Conservation (phyloP, 495 filamentous ascomycete genomes). For the Neurospora intermedia region DNA sequence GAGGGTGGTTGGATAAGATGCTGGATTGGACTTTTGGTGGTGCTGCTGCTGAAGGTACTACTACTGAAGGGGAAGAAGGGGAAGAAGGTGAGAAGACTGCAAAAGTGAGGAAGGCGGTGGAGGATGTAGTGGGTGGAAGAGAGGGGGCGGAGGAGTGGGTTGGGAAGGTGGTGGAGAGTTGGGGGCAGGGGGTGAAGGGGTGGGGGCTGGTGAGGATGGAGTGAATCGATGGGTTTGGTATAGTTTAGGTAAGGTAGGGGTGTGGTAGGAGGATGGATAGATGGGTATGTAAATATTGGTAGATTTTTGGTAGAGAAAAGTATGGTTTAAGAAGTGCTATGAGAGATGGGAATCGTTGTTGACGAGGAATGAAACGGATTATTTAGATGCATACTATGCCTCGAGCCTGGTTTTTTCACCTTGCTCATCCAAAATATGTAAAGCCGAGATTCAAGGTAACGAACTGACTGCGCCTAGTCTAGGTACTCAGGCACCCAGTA, state of each 20-base stretch:
- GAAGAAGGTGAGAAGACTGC: background rate
- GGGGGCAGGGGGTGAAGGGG: constrained; percentile 30
- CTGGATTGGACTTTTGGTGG: constrained; percentile 13
- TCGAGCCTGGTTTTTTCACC: too few relatives aligned
- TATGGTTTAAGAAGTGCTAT: background rate
- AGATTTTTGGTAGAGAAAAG: background rate
- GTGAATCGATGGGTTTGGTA: constrained; percentile 1
- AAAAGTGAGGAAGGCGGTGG: constrained; percentile 9
- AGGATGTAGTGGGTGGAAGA: constrained; percentile 17
- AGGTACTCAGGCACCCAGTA: too few relatives aligned
- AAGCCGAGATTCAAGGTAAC: too few relatives aligned
- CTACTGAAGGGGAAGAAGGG: background rate
- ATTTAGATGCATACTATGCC: too few relatives aligned
- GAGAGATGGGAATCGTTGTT: background rate
- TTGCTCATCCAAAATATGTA: too few relatives aligned
- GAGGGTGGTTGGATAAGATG: constrained; percentile 31
- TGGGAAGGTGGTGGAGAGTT: constrained; percentile 30
- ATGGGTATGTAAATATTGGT: background rate
- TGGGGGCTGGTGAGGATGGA: constrained; percentile 26
- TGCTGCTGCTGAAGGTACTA: background rate
- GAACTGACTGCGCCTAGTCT: too few relatives aligned
- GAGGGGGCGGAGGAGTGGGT: constrained; percentile 30
- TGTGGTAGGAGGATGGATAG: background rate
- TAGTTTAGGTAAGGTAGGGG: background rate
- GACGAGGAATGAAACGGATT: background rate